Percentiles rank a stretch among this genome's conserved stretches.
These are phyloP conservation scores for Pythium dissimile DNA, from an alignment of 352 stramenopile genomes.

Conservation along the genomic window DNA sequence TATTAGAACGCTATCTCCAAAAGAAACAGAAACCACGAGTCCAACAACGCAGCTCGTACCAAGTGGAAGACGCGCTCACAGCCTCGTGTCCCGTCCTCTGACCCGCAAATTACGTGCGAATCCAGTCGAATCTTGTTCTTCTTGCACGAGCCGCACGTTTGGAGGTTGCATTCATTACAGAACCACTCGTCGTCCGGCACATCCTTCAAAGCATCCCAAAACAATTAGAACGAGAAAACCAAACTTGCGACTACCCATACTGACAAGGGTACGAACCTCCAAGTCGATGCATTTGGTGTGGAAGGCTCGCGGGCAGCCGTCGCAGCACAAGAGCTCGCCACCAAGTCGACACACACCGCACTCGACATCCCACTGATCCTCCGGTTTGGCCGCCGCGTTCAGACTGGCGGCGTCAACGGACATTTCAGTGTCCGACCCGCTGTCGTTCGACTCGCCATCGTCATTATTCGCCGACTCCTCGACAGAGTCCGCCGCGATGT, in stretches of 20 bases:
- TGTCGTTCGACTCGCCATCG: background rate
- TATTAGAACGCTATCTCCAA: no score
- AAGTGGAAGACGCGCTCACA: slow-evolving; percentile 88
- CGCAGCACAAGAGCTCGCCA: slow-evolving; percentile 89
- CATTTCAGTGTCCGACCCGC: slow-evolving; percentile 16
- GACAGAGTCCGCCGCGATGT: slow-evolving; percentile 8
- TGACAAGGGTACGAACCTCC: slow-evolving; percentile 22
- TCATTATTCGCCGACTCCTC: slow-evolving; percentile 10
- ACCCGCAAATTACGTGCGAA: slow-evolving; percentile 88
- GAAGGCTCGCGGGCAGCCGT: slow-evolving; percentile 90
- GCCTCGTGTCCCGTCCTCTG: slow-evolving; percentile 81
- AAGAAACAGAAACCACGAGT: no score
- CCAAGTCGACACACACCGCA: slow-evolving; percentile 84
- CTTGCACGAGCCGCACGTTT: slow-evolving; percentile 78
- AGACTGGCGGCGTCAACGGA: slow-evolving; percentile 15
- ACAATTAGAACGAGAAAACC: background rate
- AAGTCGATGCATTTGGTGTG: slow-evolving; percentile 85
- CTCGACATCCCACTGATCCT: slow-evolving; percentile 86
- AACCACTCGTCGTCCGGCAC: slow-evolving; percentile 86
- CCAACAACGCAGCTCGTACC: no score
- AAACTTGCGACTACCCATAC: no score
- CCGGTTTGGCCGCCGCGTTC: slow-evolving; percentile 34
- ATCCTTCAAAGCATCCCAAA: slow-evolving; percentile 9
- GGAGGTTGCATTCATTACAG: slow-evolving; percentile 82
- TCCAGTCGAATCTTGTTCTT: slow-evolving; percentile 88